A percentile compares a stretch with the other conserved stretches of the same genome.
These are phyloP conservation scores for Russula dissimulans DNA, from an alignment of 768 basidiomycete species.

Conservation along the genomic window DNA sequence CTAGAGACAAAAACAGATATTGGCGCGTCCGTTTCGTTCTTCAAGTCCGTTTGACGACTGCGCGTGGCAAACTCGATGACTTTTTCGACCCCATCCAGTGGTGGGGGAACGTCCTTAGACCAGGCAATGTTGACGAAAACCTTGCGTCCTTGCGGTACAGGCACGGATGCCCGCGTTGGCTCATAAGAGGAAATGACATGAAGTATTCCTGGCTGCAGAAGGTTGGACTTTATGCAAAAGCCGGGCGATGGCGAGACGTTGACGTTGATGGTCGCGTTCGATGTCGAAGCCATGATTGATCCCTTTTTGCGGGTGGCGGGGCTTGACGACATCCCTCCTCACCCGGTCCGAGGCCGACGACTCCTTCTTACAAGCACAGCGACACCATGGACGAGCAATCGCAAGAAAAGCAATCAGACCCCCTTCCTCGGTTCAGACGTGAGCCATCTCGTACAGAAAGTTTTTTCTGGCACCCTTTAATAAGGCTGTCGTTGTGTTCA, in stretches of 20 bases:
- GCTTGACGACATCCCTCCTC: no score
- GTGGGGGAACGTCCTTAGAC: constrained; percentile 58
- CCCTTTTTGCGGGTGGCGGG: no score
- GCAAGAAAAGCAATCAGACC: not conserved
- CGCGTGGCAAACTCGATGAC: constrained; percentile 49
- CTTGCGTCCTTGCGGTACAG: constrained; percentile 44
- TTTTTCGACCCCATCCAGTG: constrained; percentile 52
- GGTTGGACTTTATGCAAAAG: constrained; percentile 60
- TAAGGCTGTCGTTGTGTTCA: not conserved
- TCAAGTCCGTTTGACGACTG: constrained; percentile 31
- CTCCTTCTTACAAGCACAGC: not conserved
- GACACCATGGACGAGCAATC: constrained; percentile 2
- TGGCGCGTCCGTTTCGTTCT: constrained; percentile 36
- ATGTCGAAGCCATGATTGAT: not conserved
- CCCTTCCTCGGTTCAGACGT: constrained; percentile 10
- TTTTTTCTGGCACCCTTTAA: not conserved
- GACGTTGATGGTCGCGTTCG: not conserved
- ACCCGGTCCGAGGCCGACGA: no score
- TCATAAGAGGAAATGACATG: constrained; percentile 19
- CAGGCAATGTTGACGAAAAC: constrained; percentile 70
- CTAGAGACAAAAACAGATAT: constrained; percentile 69
- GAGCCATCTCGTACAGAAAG: not conserved
- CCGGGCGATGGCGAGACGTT: constrained; percentile 42
- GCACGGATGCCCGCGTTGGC: constrained; percentile 25
- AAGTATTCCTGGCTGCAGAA: constrained; percentile 34